Percentiles rank a stretch among this genome's conserved stretches.
phyloP scores from a whole-genome alignment of 2,329 filamentous ascomycete species.

The Aspergillus fumigatus region DNA sequence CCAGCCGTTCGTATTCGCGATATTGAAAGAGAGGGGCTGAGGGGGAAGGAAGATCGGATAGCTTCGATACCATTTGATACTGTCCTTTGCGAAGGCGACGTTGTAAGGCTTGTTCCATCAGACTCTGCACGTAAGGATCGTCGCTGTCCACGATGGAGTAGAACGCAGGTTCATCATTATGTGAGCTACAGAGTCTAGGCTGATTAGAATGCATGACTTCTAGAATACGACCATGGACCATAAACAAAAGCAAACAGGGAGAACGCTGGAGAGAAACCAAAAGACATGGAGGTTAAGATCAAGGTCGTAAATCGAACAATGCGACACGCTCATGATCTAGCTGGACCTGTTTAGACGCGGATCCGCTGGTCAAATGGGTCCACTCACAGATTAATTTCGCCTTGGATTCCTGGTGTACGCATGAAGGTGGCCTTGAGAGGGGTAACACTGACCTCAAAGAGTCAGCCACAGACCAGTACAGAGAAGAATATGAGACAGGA shows the following conservation, averaged over 20 bases:
- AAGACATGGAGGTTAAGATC: slow-evolving; percentile 21
- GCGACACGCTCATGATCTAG: slow-evolving; percentile 22
- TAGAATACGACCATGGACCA: slow-evolving; percentile 5
- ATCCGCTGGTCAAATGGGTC: slow-evolving; percentile 18
- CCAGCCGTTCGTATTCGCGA: slow-evolving; percentile 77
- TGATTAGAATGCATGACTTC: slow-evolving; percentile 28
- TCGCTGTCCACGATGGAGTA: slow-evolving; percentile 79
- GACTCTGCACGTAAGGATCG: slow-evolving; percentile 81
- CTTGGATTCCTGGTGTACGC: slow-evolving; percentile 62
- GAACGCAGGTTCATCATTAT: slow-evolving; percentile 41
- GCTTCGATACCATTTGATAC: slow-evolving; percentile 53
- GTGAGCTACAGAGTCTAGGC: slow-evolving; percentile 31
- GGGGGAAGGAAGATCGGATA: slow-evolving; percentile 45
- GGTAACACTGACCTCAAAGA: slow-evolving; percentile 61
- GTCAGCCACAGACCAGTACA: slow-evolving; percentile 5
- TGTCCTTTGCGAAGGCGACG: slow-evolving; percentile 53
- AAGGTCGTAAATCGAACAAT: slow-evolving; percentile 22
- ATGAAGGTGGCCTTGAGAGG: slow-evolving; percentile 90
- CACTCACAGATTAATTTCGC: slow-evolving; percentile 81
- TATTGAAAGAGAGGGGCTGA: slow-evolving; percentile 66
- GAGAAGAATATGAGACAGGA: not conserved
- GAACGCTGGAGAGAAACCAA: not conserved
- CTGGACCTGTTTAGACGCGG: slow-evolving; percentile 18
- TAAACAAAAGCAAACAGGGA: slow-evolving; percentile 12
- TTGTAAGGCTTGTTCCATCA: slow-evolving; percentile 70